Percentiles rank a stretch among this genome's conserved stretches.
These are phyloP conservation scores for Casuarina equisetifolia DNA, from an alignment of 306 rosid genomes.

Conservation along the genomic window DNA sequence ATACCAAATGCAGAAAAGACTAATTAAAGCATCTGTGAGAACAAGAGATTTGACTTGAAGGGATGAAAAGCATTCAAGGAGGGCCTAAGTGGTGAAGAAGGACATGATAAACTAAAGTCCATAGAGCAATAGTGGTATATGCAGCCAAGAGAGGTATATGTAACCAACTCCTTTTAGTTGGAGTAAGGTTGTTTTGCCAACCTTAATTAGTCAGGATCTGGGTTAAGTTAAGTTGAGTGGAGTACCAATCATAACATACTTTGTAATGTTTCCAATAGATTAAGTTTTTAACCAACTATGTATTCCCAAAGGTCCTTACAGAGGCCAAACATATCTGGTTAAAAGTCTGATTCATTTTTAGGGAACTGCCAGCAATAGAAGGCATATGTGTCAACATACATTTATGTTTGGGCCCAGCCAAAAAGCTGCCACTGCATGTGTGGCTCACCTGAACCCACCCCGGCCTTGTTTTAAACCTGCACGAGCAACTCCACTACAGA, in stretches of 20 bases:
- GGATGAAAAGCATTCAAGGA: neutral
- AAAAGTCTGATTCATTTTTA: too few species aligned
- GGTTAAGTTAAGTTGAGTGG: neutral
- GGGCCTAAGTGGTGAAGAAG: neutral
- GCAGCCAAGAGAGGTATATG: neutral
- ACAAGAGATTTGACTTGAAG: neutral
- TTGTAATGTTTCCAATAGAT: neutral
- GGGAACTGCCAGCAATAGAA: neutral
- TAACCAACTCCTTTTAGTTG: neutral
- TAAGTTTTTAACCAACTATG: neutral
- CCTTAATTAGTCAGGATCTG: neutral
- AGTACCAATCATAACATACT: neutral
- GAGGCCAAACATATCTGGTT: too few species aligned
- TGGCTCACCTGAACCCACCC: neutral
- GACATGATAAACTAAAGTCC: neutral
- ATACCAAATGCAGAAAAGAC: neutral
- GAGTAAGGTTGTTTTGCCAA: neutral
- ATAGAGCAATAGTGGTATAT: neutral
- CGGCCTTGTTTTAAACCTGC: neutral
- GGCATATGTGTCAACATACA: neutral
- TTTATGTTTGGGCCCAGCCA: neutral
- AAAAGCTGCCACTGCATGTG: neutral
- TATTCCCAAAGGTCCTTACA: neutral
- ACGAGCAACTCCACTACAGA: neutral
- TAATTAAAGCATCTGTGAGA: neutral